Percentiles rank a stretch among this genome's conserved stretches.
phyloP scores from a whole-genome alignment of 129 eudicot species.

The Rutidosis leptorrhynchoides region DNA sequence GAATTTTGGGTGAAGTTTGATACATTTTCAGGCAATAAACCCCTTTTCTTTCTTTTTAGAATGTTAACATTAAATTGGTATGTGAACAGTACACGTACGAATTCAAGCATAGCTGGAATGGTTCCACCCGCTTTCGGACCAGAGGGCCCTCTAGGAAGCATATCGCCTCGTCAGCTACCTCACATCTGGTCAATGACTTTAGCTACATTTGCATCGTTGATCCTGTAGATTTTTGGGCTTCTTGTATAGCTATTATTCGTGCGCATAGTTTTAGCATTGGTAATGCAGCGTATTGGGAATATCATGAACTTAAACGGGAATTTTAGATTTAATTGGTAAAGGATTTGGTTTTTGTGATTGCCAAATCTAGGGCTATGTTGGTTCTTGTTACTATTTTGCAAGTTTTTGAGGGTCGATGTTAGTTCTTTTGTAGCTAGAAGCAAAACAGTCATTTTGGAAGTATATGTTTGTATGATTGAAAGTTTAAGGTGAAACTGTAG shows the following conservation, averaged over 20 bases:
- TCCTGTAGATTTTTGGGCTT: conserved; percentile 28
- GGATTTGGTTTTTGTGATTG: conserved; percentile 18
- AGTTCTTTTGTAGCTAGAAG: conserved; percentile 19
- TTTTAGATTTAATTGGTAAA: conserved; percentile 31
- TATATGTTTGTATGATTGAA: conserved; percentile 10
- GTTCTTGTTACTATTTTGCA: conserved; percentile 10
- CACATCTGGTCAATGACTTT: conserved; percentile 26
- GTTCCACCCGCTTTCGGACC: conserved; percentile 73
- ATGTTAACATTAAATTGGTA: conserved; percentile 19
- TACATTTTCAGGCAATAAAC: not conserved
- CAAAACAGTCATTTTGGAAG: conserved; percentile 17
- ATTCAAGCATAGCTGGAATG: conserved; percentile 40
- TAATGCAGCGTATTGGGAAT: conserved; percentile 21
- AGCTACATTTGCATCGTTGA: conserved; percentile 23
- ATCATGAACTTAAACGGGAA: conserved; percentile 17
- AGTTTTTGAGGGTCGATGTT: conserved; percentile 20
- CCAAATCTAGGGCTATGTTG: conserved; percentile 17
- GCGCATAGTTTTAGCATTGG: conserved; percentile 13
- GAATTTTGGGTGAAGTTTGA: not conserved
- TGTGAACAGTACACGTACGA: conserved; percentile 66
- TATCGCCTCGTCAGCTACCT: conserved; percentile 35
- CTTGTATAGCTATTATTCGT: conserved; percentile 31
- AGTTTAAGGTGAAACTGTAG: not conserved
- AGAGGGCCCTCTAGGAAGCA: conserved; percentile 42
- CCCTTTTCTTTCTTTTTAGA: not conserved